phyloP scores from a whole-genome alignment of 73 alveolate species.

The Tetrahymena malaccensis region DNA sequence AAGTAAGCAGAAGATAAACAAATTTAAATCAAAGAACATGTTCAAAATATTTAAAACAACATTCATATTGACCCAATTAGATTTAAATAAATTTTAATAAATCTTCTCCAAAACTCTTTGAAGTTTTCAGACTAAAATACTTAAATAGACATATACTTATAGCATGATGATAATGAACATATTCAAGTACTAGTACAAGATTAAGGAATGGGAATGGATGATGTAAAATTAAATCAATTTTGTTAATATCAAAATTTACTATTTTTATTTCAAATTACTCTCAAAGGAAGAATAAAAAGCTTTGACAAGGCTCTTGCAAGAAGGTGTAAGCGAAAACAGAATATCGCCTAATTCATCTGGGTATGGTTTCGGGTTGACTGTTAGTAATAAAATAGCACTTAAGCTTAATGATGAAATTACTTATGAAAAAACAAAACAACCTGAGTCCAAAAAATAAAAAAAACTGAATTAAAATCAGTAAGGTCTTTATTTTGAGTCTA shows the following conservation, averaged over 20 bases:
- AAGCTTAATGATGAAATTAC: neutral
- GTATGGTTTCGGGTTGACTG: neutral
- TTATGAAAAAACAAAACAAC: neutral
- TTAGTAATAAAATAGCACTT: neutral
- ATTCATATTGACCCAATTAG: neutral
- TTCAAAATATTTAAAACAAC: neutral
- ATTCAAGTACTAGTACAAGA: neutral
- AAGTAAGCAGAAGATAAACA: neutral
- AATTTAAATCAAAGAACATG: neutral
- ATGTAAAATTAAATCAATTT: neutral
- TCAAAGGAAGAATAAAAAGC: neutral
- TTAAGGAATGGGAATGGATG: neutral
- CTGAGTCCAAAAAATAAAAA: neutral
- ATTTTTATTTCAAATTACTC: neutral
- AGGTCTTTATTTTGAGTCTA: neutral
- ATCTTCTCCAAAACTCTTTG: neutral
- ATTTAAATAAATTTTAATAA: neutral
- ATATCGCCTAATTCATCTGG: neutral
- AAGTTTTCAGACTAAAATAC: neutral
- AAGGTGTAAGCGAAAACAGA: neutral
- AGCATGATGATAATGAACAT: neutral
- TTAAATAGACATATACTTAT: neutral
- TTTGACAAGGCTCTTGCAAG: neutral
- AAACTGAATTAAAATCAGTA: neutral
- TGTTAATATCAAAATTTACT: neutral